These are phyloP conservation scores for Penicillium sp. DNA, from an alignment of 2,329 filamentous ascomycete genomes.

Conservation along the genomic window DNA sequence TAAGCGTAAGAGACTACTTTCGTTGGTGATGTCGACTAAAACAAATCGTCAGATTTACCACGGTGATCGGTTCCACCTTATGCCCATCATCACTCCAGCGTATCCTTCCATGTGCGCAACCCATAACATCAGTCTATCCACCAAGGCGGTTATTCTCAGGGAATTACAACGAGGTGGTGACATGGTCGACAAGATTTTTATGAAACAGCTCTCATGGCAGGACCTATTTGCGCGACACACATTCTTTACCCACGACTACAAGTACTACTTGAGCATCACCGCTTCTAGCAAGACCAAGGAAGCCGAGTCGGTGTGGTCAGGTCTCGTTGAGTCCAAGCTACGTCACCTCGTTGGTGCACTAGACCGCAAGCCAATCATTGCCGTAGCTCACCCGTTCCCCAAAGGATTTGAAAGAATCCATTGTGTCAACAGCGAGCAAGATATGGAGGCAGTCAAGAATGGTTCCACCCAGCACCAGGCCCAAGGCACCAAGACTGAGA, in stretches of 20 bases:
- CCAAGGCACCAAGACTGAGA: slow-evolving; percentile 51
- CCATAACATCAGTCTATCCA: slow-evolving; percentile 87
- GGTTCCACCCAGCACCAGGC: slow-evolving; percentile 63
- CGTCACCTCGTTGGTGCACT: slow-evolving; percentile 79
- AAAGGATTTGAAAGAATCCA: slow-evolving; percentile 88
- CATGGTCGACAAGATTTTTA: slow-evolving; percentile 76
- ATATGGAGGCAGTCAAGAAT: slow-evolving; percentile 61
- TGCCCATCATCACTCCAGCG: slow-evolving; percentile 97
- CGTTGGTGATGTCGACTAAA: slow-evolving; percentile 3
- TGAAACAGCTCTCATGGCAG: slow-evolving; percentile 75
- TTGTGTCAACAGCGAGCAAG: slow-evolving; percentile 61
- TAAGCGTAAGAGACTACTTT: slow-evolving; percentile 39
- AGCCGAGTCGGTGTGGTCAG: slow-evolving; percentile 81
- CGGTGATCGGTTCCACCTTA: slow-evolving; percentile 79
- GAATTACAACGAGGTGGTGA: slow-evolving; percentile 77
- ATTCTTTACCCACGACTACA: slow-evolving; percentile 91
- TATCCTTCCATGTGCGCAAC: slow-evolving; percentile 98
- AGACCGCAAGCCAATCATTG: slow-evolving; percentile 76
- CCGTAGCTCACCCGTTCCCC: slow-evolving; percentile 84
- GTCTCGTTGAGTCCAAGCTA: slow-evolving; percentile 90
- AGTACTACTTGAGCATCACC: slow-evolving; percentile 90
- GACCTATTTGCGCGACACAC: slow-evolving; percentile 85
- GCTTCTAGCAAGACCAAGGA: slow-evolving; percentile 80
- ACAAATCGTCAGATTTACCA: slow-evolving; percentile 65
- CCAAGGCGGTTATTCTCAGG: slow-evolving; percentile 76